Base-by-base conservation (phyloP, 192 early-diverging fungal genomes). In the Coemansia sp. region DNA sequence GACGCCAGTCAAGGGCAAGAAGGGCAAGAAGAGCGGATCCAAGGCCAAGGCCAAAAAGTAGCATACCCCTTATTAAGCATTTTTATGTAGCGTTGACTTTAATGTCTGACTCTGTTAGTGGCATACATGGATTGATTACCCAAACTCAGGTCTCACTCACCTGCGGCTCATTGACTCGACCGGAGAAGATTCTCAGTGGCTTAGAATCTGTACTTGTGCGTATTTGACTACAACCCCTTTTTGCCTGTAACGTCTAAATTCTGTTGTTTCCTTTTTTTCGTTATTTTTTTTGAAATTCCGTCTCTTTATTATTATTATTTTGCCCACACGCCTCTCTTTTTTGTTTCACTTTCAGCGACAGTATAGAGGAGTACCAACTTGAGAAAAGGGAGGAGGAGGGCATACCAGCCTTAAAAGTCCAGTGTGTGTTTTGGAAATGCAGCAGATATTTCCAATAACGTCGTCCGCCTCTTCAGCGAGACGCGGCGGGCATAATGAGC, bases 1-100 rank as follows among this genome's bases (percentile, higher is more conserved):
- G 26, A 42, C 65, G 0, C 37, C 65, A 5, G 40, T 46, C 43
- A 71, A 76, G 50, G 16, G 28, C 33, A 64, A 74, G 72, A 66
- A 47, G 42, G 64, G 33, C n/a, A 67, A 67, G 39, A 66, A 52
- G 49, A 46, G 47, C 19, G 49, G 49, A 32, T 37, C 21, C 33
- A 49, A 49, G 33, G 44, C 64, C 72, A 77, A 68, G 67, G 67
- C 58, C 57, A 30, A 66, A 33, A 77, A 77, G 40, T 66, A 69
- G 39, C 30, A 62, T 32, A 19, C 30, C 38, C 30, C 40, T 21
- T 16, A 23, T 44, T 44, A 23, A 5, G 17, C 33, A 30, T 38
- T 66, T 23, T 58, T 57, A 23, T 14, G 11, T 33, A 10, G 4
- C 21, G 62, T 61, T 69, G 38, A 16, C 62, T 37, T 50, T 1